Percentiles rank a stretch among this genome's conserved stretches.
Conservation (phyloP, 2,329 filamentous ascomycete genomes). For the Aspergillus viridinutans region DNA sequence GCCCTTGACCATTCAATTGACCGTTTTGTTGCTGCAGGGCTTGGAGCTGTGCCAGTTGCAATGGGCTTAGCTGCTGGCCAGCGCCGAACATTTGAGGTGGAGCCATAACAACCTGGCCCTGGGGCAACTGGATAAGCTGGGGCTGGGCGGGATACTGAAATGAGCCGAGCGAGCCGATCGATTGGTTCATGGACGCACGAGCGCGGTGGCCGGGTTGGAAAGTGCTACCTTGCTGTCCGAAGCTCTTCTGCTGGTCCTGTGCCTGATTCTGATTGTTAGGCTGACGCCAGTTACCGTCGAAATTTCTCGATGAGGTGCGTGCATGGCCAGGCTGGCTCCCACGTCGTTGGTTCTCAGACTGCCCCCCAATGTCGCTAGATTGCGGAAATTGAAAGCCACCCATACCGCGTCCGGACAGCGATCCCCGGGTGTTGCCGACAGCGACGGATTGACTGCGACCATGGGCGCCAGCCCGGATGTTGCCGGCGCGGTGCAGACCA, state of each 20-base stretch:
- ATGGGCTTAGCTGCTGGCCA: slow-evolving; percentile 78
- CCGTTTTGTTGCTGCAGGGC: slow-evolving; percentile 92
- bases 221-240: slow-evolving; percentile 63
- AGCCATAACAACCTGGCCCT: slow-evolving; percentile 78
- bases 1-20: slow-evolving; percentile 71
- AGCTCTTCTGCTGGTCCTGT: slow-evolving; percentile 54
- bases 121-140: slow-evolving; percentile 78
- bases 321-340: slow-evolving; percentile 71
- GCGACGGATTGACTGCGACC: slow-evolving; percentile 48
- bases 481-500: slow-evolving; percentile 66
- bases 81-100: slow-evolving; percentile 72
- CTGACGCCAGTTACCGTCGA: slow-evolving; percentile 96
- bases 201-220: slow-evolving; percentile 92
- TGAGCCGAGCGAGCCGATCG: slow-evolving; percentile 73
- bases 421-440: slow-evolving; percentile 62
- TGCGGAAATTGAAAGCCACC: slow-evolving; percentile 68
- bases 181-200: slow-evolving; percentile 80
- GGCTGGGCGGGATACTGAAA: slow-evolving; percentile 89
- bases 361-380: slow-evolving; percentile 48
- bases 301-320: slow-evolving; percentile 83
- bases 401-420: slow-evolving; percentile 58
- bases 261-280: slow-evolving; percentile 54
- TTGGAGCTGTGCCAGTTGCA: slow-evolving; percentile 87
- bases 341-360: slow-evolving; percentile 68
- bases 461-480: slow-evolving; percentile 78